phyloP scores from a whole-genome alignment of 2,329 filamentous ascomycete genomes.

The Exophiala spinifera region DNA sequence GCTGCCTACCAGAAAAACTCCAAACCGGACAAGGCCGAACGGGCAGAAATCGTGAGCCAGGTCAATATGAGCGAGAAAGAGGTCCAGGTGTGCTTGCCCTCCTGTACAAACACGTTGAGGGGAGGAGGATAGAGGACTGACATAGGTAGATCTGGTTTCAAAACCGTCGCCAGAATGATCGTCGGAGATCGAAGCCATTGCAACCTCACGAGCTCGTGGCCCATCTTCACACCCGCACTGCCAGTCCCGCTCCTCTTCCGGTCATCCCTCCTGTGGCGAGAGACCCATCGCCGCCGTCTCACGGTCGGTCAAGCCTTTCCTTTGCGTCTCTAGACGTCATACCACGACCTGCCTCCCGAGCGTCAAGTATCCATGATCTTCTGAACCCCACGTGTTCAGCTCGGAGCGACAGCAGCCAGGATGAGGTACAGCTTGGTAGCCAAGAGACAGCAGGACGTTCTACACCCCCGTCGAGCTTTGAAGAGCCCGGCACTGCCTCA shows the following conservation, averaged over 20 bases:
- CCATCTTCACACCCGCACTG: conserved; percentile 27
- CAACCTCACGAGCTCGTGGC: conserved; percentile 69
- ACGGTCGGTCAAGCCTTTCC: neutral
- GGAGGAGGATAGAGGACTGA: neutral
- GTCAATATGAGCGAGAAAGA: conserved; percentile 92
- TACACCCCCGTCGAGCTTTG: conserved; percentile 22
- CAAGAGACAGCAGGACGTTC: conserved; percentile 8
- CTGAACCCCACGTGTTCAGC: conserved; percentile 21
- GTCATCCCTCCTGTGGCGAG: conserved; percentile 5
- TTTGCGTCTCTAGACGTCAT: conserved; percentile 13
- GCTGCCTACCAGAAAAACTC: conserved; percentile 78
- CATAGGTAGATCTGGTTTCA: conserved; percentile 89
- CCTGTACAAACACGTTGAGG: neutral
- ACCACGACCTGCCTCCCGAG: conserved; percentile 19
- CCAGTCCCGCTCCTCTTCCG: conserved; percentile 13
- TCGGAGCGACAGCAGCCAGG: conserved; percentile 5
- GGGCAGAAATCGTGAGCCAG: conserved; percentile 76
- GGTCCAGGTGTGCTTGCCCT: conserved; percentile 67
- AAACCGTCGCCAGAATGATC: conserved; percentile 87
- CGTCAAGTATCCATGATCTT: conserved; percentile 28
- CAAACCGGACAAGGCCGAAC: conserved; percentile 87
- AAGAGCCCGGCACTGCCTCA: neutral
- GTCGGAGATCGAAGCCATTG: conserved; percentile 81
- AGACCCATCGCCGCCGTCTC: neutral
- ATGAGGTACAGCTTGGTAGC: neutral